Evolutionary conservation across 768 basidiomycete species (phyloP), one percentile per base, ranked within the genome.

Genomic region (Hydnomerulius pinastri): DNA sequence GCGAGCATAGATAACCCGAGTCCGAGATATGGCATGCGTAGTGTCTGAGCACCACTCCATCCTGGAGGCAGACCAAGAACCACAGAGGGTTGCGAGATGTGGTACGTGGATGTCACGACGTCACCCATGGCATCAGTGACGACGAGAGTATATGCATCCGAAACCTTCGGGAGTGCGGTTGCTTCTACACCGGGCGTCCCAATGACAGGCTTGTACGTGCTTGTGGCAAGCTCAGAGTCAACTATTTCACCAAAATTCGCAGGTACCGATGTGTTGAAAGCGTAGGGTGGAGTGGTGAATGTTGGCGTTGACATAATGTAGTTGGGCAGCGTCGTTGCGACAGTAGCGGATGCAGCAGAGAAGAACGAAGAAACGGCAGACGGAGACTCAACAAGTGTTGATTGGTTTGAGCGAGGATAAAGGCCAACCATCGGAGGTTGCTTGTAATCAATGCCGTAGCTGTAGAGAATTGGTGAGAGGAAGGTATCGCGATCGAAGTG

Each of bases 381-480:
- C 7, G 76, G 65, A 3, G 78, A 64, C 51, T 79, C 71, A 15
- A 73, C 64, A 15, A 65, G 59, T 6, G 70, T 63, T 6, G 78
- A 79, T 23, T 69, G 64, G 58, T 83, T 82, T 29, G 63, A 60
- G 30, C 85, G 71, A 18, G 83, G 68, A 61, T 89, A 92, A 43
- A 92, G 67, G n/a, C 90, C 90, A 50, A 92, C 82, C 68, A 87
- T 73, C 15, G 90, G 90, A 6, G 87, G 74, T 63, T 92, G 90
- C 53, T 84, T 83, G 29, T 69, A 66, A 58, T 86, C 77, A 55
- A 92, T 90, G 6, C 90, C 90, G 53, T 82, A 88, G 62, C 89
- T 91, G 49, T 20, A 28, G 18, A 13, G 23, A n/a, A 25, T 13
- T 54, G 17, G 58, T 51, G 12, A 24, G 6, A 43, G 47, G 25